phyloP scores from a whole-genome alignment of 75 land plant genomes.

The Azolla pinnata region DNA sequence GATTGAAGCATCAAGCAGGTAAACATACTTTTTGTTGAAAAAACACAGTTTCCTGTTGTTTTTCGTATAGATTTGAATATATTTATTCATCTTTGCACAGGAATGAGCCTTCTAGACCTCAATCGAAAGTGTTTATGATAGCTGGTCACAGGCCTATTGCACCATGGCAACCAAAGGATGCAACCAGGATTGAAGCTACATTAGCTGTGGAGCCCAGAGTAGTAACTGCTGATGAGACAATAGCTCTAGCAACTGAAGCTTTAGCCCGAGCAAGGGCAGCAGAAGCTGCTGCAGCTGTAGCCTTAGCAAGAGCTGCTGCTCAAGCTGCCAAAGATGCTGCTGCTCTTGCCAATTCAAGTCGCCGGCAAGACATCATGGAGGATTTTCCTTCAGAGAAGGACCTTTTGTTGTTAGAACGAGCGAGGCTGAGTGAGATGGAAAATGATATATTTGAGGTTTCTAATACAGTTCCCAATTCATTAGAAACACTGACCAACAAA shows the following conservation, averaged over 20 bases:
- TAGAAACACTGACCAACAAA: no score
- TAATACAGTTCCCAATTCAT: no score
- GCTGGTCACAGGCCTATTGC: not conserved
- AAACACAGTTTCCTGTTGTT: no score
- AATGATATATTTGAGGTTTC: slow-evolving; percentile 3
- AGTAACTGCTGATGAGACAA: slow-evolving; percentile 17
- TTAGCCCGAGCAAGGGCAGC: slow-evolving; percentile 6
- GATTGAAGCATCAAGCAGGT: no score
- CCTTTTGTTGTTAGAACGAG: slow-evolving; percentile 19
- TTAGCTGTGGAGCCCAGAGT: not conserved
- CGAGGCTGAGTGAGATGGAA: slow-evolving; percentile 34
- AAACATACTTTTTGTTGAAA: no score
- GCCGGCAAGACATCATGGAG: not conserved
- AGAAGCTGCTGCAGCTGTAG: slow-evolving; percentile 22
- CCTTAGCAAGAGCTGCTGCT: slow-evolving; percentile 33
- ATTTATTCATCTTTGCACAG: not conserved
- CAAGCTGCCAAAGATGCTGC: slow-evolving; percentile 28
- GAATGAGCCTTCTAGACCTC: not conserved
- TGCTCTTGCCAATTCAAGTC: slow-evolving; percentile 1
- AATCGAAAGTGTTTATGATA: not conserved
- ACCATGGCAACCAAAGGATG: not conserved
- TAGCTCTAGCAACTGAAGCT: not conserved
- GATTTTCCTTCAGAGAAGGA: slow-evolving; percentile 26
- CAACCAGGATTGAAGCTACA: not conserved
- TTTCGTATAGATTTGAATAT: no score